Base-by-base conservation (phyloP, 1,284 basidiomycete species). In the Melampsora larici-populina region DNA sequence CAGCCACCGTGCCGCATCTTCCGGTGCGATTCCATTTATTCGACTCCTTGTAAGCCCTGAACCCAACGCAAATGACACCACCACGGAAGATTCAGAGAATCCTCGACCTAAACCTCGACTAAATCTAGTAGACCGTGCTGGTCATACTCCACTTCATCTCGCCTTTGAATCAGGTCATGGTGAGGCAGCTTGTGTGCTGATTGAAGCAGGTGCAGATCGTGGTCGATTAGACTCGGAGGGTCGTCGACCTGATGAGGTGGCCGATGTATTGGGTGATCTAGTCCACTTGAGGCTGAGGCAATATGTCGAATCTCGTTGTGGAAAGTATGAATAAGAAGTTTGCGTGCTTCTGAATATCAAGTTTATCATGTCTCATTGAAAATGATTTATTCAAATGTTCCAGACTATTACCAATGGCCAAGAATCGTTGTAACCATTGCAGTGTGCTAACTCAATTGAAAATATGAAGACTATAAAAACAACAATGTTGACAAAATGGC, bases 161-260 rank as follows among this genome's bases (percentile, higher is more conserved):
- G 94, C 94, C 7, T 90, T 97, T 89, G 94, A 97, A 83, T 94
- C 91, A 77, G 94, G 90, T 9, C 92, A 97, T 82, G 94, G 92
- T 33, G 90, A 93, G 83, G 91, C 90, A 7, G 94, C 94, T 7
- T 92, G 94, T 0, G 85, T 90, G 66, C 87, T 97, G 69, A 94
- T 97, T 78, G 92, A 95, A 83, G 94, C 93, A 62, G 94, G 94
- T 21, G 94, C 94, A 8, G 94, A 97, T 86, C 89, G 94, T 46
- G 88, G 88, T 80, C 87, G 92, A 81, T 93, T 94, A 84, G 83
- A 96, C 83, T 83, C 89, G 46, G 93, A 96, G 78, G 88, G 88
- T n/a, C 88, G 91, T 84, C 89, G 88, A 18, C 90, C 94, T 15
- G 94, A 96, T 84, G 88, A 92, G 79, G 86, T 95, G 36, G 89